These are phyloP conservation scores for Kwoniella shivajii DNA, from an alignment of 1,284 basidiomycete genomes.

Conservation along the genomic window DNA sequence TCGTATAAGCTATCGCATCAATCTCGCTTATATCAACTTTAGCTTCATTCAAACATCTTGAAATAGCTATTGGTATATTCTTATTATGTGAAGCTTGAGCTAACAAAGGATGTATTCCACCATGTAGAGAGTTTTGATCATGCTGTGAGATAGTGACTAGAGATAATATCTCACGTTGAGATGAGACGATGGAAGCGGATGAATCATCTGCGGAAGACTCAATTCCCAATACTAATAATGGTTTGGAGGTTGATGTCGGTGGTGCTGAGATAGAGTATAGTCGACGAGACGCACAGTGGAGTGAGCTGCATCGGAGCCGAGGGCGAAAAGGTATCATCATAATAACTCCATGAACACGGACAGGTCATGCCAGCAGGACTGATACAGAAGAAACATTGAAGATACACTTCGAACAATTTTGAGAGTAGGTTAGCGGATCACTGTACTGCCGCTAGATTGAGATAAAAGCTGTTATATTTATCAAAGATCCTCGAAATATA, in stretches of 20 bases:
- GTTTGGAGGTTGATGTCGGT: slow-evolving; percentile 7
- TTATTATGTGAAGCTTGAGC: slow-evolving; percentile 69
- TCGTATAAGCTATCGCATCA: slow-evolving; percentile 85
- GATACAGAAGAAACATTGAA: too few species aligned
- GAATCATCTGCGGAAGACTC: slow-evolving; percentile 84
- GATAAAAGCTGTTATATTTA: neutral
- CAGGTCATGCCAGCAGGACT: too few species aligned
- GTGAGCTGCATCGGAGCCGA: too few species aligned
- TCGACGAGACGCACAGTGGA: too few species aligned
- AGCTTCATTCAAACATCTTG: slow-evolving; percentile 58
- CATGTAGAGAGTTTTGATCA: slow-evolving; percentile 58
- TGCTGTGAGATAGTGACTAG: slow-evolving; percentile 83
- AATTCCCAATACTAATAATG: slow-evolving; percentile 68
- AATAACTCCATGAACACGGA: too few species aligned
- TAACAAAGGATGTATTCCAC: slow-evolving; percentile 79
- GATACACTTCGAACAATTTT: too few species aligned
- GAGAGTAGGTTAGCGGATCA: too few species aligned
- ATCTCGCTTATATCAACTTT: slow-evolving; percentile 64
- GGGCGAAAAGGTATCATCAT: too few species aligned
- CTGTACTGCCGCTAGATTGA: neutral
- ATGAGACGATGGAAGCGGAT: slow-evolving; percentile 77
- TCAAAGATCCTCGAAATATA: too few species aligned
- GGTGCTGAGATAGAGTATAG: too few species aligned
- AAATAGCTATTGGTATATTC: slow-evolving; percentile 76
- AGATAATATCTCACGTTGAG: slow-evolving; percentile 67